A percentile compares a stretch with the other conserved stretches of the same genome.
Conservation (phyloP, 1,284 basidiomycete genomes). For the Erythrobasidium hasegawianum region DNA sequence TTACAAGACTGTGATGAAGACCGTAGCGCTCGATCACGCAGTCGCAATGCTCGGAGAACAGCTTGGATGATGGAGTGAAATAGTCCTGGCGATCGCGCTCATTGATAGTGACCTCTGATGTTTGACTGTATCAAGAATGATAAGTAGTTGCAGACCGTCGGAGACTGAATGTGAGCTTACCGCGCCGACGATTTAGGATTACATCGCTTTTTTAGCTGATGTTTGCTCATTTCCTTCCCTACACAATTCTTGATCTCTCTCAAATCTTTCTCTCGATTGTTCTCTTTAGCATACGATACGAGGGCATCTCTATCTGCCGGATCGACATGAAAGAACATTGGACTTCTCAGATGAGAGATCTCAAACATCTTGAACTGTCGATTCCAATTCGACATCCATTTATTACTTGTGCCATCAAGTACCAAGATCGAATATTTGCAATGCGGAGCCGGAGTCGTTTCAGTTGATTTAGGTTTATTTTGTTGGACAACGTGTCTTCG, state of each 20-base stretch:
- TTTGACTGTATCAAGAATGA: too few relatives aligned
- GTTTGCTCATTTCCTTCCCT: constrained; percentile 49
- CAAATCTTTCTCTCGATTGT: constrained; percentile 43
- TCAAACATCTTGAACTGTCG: constrained; percentile 40
- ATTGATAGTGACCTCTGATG: constrained; percentile 44
- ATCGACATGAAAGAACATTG: constrained; percentile 50
- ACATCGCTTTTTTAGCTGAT: constrained; percentile 46
- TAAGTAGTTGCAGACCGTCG: too few relatives aligned
- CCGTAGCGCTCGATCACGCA: constrained; percentile 43
- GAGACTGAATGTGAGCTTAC: constrained; percentile 14
- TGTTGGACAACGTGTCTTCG: too few relatives aligned
- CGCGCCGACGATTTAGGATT: not conserved
- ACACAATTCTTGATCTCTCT: constrained; percentile 49
- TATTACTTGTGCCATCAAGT: constrained; percentile 36
- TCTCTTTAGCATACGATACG: constrained; percentile 45
- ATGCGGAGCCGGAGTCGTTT: too few relatives aligned
- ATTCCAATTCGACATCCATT: constrained; percentile 43
- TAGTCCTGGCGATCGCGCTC: constrained; percentile 50
- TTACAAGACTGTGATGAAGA: constrained; percentile 34
- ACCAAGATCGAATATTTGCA: constrained; percentile 32
- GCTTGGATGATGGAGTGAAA: constrained; percentile 43
- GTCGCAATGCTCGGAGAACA: constrained; percentile 46
- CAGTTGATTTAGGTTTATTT: too few relatives aligned
- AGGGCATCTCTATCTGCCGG: constrained; percentile 49
- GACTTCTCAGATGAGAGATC: constrained; percentile 47